These are phyloP conservation scores for Exobasidium rhododendri DNA, from an alignment of 1,284 basidiomycete species.

Conservation along the genomic window DNA sequence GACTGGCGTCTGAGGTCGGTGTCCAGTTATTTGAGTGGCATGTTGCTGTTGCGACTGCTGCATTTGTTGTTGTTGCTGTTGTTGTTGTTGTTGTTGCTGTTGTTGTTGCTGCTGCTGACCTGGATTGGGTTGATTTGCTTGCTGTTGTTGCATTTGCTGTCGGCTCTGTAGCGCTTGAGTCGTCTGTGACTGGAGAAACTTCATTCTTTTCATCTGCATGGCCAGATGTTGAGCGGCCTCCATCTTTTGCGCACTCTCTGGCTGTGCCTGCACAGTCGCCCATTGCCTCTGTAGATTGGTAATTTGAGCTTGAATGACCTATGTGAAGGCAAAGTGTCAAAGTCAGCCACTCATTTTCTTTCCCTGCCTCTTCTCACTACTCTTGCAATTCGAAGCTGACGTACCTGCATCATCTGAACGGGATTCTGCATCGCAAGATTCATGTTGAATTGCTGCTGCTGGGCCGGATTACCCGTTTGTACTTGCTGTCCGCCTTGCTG, in stretches of 20 bases:
- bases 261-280: constrained; percentile 38
- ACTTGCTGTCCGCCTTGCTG: constrained; percentile 14
- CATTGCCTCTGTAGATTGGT: constrained; percentile 44
- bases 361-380: too few relatives aligned
- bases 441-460: constrained; percentile 6
- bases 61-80: constrained; percentile 2
- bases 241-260: constrained; percentile 40
- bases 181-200: constrained; percentile 31
- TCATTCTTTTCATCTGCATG: constrained; percentile 36
- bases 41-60: constrained; percentile 8
- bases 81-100: constrained; percentile 5
- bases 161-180: constrained; percentile 12
- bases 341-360: too few relatives aligned
- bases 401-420: constrained; percentile 25
- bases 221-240: constrained; percentile 39
- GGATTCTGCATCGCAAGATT: constrained; percentile 21
- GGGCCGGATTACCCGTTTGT: neutral
- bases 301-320: constrained; percentile 31
- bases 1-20: neutral
- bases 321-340: too few relatives aligned
- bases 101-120: constrained; percentile 7
- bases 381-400: too few relatives aligned
- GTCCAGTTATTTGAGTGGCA: neutral
- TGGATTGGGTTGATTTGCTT: constrained; percentile 7
- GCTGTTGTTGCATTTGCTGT: neutral